These are phyloP conservation scores for Anethum foeniculum DNA, from an alignment of 140 eudicot species.

Conservation along the genomic window DNA sequence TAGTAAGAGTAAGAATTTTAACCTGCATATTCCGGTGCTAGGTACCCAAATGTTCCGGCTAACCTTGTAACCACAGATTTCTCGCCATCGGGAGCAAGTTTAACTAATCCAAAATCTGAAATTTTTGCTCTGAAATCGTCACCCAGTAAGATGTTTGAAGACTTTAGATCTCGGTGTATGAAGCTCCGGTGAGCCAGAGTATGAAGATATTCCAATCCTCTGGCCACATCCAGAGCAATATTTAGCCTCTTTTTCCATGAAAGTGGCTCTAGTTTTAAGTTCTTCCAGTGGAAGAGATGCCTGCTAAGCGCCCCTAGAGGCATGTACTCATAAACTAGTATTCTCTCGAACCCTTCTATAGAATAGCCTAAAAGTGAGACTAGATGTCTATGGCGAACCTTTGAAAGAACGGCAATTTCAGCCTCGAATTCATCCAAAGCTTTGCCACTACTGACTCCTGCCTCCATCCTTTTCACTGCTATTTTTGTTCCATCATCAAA, in stretches of 20 bases:
- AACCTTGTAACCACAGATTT: slow-evolving; percentile 68
- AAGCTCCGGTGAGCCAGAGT: slow-evolving; percentile 74
- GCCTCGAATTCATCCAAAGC: slow-evolving; percentile 78
- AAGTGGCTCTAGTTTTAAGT: slow-evolving; percentile 58
- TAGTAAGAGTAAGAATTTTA: slow-evolving; percentile 11
- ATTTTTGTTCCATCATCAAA: slow-evolving; percentile 70
- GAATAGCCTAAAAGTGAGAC: slow-evolving; percentile 82
- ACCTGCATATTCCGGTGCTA: slow-evolving; percentile 99
- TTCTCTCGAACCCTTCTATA: slow-evolving; percentile 65
- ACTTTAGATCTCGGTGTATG: slow-evolving; percentile 82
- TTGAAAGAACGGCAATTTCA: slow-evolving; percentile 85
- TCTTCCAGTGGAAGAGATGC: slow-evolving; percentile 85
- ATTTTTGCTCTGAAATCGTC: slow-evolving; percentile 82
- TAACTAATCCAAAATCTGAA: slow-evolving; percentile 93
- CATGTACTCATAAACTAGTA: slow-evolving; percentile 87
- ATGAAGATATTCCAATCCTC: slow-evolving; percentile 93
- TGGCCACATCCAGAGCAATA: slow-evolving; percentile 90
- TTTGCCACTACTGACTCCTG: slow-evolving; percentile 58
- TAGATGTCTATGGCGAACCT: slow-evolving; percentile 75
- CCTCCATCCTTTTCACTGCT: slow-evolving; percentile 91
- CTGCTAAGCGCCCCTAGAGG: slow-evolving; percentile 88
- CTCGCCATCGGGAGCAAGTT: slow-evolving; percentile 86
- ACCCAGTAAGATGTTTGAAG: slow-evolving; percentile 63
- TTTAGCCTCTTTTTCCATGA: slow-evolving; percentile 77
- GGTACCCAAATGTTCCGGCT: slow-evolving; percentile 94